Base-by-base conservation (phyloP, 768 basidiomycete genomes). In the Boletus eberwhitei region DNA sequence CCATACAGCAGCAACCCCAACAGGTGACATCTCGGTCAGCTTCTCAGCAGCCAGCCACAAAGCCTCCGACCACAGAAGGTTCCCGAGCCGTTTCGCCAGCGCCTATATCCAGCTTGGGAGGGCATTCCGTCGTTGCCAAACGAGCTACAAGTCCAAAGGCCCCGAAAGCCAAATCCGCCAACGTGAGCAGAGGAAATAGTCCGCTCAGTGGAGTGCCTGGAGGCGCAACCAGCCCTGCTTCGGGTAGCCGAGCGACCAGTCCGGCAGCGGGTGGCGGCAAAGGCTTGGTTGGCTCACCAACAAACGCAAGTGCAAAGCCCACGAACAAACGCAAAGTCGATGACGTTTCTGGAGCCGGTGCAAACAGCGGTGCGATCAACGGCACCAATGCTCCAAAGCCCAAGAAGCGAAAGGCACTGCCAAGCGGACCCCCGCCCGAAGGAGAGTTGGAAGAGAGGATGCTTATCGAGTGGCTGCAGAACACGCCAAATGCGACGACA, bases 61-160 rank as follows among this genome's bases (percentile, higher is more conserved):
- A 74, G 29, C 65, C 77, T 31, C 64, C 73, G 57, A 62, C 63
- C 22, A 59, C 69, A 34, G 59, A 67, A 36, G 56, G 52, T 46
- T 41, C 87, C 31, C 82, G 80, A 36, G 79, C 83, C 13, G 80
- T 77, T 24, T 88, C 88, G 3, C 71, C 70, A 7, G 73, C 73
- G 11, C 72, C 79, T 39, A 72, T 78, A 5, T 73, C 83, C 8
- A 75, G 77, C 29, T 76, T 86, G 59, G 85, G 87, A 36, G 90
- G 90, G 0, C 88, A 91, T 71, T 89, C 86, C 2, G 65, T 89
- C 22, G 82, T 94, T 16, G 91, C 91, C 2, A 88, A 87, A 71
- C 84, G 91, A 17, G 91, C 91, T 4, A 92, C 90, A 2, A 91
- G 89, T 57, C 91, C 90, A 5, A 90, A 88, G 62, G 75, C 71